phyloP scores from a whole-genome alignment of 2,329 filamentous ascomycete genomes.

The Fusarium mundagurra region DNA sequence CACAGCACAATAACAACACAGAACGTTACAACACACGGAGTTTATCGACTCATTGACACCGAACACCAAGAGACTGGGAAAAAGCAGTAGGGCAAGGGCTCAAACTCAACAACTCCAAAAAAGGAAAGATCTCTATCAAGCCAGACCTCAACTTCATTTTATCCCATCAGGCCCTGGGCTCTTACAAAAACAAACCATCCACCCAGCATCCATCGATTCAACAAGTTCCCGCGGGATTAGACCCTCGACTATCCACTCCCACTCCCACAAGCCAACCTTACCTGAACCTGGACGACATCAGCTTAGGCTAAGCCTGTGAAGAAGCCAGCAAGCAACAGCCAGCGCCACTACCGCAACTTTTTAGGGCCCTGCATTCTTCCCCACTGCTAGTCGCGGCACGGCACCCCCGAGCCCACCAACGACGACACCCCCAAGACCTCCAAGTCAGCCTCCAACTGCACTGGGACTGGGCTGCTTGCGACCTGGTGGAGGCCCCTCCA shows the following conservation, averaged over 20 bases:
- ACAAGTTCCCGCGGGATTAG: slow-evolving; percentile 27
- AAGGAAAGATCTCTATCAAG: slow-evolving; percentile 30
- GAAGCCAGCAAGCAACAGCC: not conserved
- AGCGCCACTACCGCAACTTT: slow-evolving; percentile 28
- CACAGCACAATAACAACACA: not conserved
- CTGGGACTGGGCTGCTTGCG: slow-evolving; percentile 11
- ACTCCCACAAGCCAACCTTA: not conserved
- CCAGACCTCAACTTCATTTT: slow-evolving; percentile 28
- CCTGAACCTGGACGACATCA: not conserved
- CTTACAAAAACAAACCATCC: slow-evolving; percentile 6
- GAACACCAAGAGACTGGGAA: not conserved
- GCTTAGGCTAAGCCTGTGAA: slow-evolving; percentile 24
- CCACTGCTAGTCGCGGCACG: slow-evolving; percentile 31
- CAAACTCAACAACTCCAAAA: slow-evolving; percentile 30
- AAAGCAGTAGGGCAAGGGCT: slow-evolving; percentile 34
- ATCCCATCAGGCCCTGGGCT: slow-evolving; percentile 14
- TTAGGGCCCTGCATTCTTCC: slow-evolving; percentile 37
- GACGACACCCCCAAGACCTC: slow-evolving; percentile 9
- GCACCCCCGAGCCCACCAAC: slow-evolving; percentile 31
- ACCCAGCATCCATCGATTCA: slow-evolving; percentile 4
- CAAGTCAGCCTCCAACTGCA: slow-evolving; percentile 26
- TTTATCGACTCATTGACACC: slow-evolving; percentile 17
- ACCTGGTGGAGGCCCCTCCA: not conserved
- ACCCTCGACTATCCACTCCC: slow-evolving; percentile 7
- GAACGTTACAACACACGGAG: slow-evolving; percentile 8